Percentiles rank a stretch among this genome's conserved stretches.
Evolutionary conservation across 345 rosid species (phyloP).

Genomic region (Dipteronia sinensis): DNA sequence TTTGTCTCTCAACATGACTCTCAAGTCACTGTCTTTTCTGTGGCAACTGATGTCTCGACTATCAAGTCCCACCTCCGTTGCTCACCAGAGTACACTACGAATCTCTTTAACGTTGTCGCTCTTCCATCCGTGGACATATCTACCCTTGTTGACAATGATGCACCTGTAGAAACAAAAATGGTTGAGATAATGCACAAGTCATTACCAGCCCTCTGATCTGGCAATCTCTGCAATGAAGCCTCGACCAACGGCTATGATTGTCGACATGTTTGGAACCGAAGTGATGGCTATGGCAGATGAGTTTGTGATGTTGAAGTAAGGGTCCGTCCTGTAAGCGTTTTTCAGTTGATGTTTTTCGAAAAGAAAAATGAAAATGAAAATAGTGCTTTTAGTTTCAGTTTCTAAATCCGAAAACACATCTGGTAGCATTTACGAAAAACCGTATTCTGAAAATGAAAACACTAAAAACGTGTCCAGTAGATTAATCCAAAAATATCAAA

Average conservation of each 20-base stretch:
- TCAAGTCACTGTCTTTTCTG: conserved; percentile 37
- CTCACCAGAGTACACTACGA: not conserved
- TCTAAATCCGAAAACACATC: no score
- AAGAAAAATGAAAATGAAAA: no score
- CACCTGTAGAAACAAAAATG: not conserved
- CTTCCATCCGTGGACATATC: conserved; percentile 37
- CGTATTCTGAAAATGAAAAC: no score
- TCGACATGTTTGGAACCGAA: conserved; percentile 50
- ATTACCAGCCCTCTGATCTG: conserved; percentile 21
- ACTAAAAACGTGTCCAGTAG: no score
- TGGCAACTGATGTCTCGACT: conserved; percentile 27
- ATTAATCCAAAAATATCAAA: no score
- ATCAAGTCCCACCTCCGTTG: conserved; percentile 20
- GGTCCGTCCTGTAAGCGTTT: no score
- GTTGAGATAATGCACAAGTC: conserved; percentile 20
- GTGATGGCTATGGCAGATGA: conserved; percentile 46
- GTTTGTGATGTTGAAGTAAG: conserved; percentile 47
- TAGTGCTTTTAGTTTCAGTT: no score
- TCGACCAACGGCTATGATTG: conserved; percentile 41
- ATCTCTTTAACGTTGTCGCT: conserved; percentile 24
- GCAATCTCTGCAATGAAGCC: conserved; percentile 23
- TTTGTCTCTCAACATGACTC: conserved; percentile 32
- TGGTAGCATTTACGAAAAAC: no score
- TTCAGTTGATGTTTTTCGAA: no score
- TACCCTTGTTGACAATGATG: not conserved